Evolutionary conservation across 2,329 filamentous ascomycete species (phyloP), one percentile per base, ranked within the genome.

Genomic region (Dendryphion nanum): DNA sequence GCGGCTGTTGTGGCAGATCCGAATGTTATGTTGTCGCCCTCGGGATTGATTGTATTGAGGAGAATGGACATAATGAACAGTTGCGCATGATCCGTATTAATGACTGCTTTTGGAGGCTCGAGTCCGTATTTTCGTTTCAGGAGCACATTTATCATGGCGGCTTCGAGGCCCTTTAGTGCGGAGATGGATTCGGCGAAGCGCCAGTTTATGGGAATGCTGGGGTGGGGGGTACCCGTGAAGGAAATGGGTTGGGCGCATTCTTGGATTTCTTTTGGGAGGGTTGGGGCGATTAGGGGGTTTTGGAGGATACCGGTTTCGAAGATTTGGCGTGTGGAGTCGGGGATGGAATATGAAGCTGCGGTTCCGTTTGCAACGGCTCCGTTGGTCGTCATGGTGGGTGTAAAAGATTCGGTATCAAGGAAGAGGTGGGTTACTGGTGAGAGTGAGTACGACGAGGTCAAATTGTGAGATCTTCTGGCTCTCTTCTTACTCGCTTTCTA

Each of bases 191-290:
- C 76, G 2, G 76, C 74, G 35, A 78, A 76, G 2, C 75, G 66
- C 76, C 77, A 79, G 35, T 76, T 77, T 53, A 79, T 73, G 0
- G 75, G 74, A 7, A 78, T 66, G 30, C 61, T 71, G 0, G 75
- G 75, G 18, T 55, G 52, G 17, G 63, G 49, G 13, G 50, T 60
- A 4, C 75, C 75, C 17, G 67, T 63, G 39, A 75, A 77, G 0
- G 47, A 55, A 29, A 74, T 62, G 12, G 42, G 44, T 17, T 51
- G 56, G 6, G 57, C 63, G 33, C 63, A 63, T 48, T 64, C 55
- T 35, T 57, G 41, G 29, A 66, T 57, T 8, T 67, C 66, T 17
- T 38, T 18, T 1, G 68, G 71, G 2, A 71, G 43, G 14, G 55
- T 50, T 14, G 62, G 57, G 4, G 48, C 45, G 18, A 74, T 61